These are phyloP conservation scores for Pyrenophora seminiperda DNA, from an alignment of 2,329 filamentous ascomycete species.

Conservation along the genomic window DNA sequence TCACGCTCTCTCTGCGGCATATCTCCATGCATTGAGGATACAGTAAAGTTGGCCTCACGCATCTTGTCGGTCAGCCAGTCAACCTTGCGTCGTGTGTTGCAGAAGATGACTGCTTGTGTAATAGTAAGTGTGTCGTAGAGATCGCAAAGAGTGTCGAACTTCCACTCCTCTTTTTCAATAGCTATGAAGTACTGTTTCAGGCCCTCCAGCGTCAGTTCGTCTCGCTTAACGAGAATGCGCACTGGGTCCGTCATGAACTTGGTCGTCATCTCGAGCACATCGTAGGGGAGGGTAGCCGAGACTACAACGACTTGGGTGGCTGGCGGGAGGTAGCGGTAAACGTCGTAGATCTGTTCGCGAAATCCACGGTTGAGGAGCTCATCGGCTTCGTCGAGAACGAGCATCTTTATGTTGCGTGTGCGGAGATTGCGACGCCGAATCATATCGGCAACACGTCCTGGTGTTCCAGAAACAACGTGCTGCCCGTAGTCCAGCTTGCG, in stretches of 20 bases:
- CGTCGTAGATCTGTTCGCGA: slow-evolving; percentile 99
- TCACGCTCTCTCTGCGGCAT: slow-evolving; percentile 99
- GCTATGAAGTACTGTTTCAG: slow-evolving; percentile 99
- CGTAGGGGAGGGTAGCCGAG: slow-evolving; percentile 98
- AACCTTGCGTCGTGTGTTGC: slow-evolving; percentile 99
- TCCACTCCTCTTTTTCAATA: slow-evolving; percentile 99
- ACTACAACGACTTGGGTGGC: slow-evolving; percentile 98
- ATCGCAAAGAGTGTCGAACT: slow-evolving; percentile 98
- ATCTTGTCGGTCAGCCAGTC: slow-evolving; percentile 99
- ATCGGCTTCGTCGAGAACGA: slow-evolving; percentile 98
- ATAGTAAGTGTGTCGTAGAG: slow-evolving; percentile 99
- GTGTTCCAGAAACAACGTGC: slow-evolving; percentile 96
- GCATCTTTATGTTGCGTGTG: slow-evolving; percentile 99
- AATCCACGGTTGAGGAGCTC: slow-evolving; percentile 99
- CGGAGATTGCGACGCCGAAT: slow-evolving; percentile 97
- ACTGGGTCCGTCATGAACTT: slow-evolving; percentile 99
- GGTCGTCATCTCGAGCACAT: slow-evolving; percentile 98
- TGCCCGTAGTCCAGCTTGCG: slow-evolving; percentile 94
- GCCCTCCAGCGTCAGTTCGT: slow-evolving; percentile 98
- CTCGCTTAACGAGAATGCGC: slow-evolving; percentile 99
- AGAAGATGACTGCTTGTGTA: slow-evolving; percentile 99
- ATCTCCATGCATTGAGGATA: slow-evolving; percentile 99
- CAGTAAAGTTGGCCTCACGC: slow-evolving; percentile 96
- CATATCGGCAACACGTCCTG: slow-evolving; percentile 99
- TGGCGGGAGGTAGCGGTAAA: slow-evolving; percentile 98